A percentile compares a stretch with the other conserved stretches of the same genome.
Evolutionary conservation across 1,139 yeast species (phyloP).

Genomic region (Candida labiduridarum): DNA sequence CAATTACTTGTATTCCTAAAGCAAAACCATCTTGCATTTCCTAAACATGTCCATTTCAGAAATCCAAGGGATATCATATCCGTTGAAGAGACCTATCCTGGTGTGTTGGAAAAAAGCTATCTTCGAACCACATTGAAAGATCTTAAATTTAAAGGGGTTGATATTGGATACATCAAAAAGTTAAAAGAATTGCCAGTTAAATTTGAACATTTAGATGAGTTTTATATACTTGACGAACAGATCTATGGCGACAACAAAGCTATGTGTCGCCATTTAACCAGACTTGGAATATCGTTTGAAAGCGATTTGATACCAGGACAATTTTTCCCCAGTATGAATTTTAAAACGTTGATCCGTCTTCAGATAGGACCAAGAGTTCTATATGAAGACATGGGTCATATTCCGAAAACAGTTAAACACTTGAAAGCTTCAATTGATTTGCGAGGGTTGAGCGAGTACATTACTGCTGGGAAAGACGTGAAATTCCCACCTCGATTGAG

Average conservation of each 20-base stretch:
- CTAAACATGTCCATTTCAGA: background rate
- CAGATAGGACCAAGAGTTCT: background rate
- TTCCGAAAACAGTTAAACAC: background rate
- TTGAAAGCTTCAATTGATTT: background rate
- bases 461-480: background rate
- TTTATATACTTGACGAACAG: background rate
- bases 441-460: background rate
- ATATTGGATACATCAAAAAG: background rate
- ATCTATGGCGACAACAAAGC: background rate
- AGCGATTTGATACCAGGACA: background rate
- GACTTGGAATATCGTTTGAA: background rate
- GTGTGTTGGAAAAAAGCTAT: background rate
- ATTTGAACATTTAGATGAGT: background rate
- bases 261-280: background rate
- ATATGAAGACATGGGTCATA: background rate
- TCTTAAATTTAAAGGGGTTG: background rate
- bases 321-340: background rate
- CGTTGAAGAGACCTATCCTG: background rate
- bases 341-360: background rate
- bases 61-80: slow-evolving; percentile 1
- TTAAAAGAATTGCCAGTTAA: background rate
- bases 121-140: background rate
- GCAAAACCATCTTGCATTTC: background rate
- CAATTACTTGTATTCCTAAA: background rate
- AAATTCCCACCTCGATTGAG: background rate